Conservation (phyloP, 805 yeast genomes). For the Sugiyamaella qingdaonensis region DNA sequence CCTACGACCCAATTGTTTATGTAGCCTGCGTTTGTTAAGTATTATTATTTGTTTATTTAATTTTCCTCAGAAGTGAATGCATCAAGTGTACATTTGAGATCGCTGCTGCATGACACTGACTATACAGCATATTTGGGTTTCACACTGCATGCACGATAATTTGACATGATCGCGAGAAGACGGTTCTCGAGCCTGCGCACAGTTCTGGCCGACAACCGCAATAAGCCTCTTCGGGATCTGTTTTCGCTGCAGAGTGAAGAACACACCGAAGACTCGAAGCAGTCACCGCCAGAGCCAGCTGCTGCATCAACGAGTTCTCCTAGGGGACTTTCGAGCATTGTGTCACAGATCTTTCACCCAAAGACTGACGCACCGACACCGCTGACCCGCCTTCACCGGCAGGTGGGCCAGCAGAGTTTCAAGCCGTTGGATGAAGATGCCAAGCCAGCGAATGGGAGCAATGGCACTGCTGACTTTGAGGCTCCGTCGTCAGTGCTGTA, state of each 20-base stretch:
- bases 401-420: not conserved
- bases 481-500: constrained; percentile 22
- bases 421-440: not conserved
- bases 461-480: not conserved
- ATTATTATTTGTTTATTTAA: too few relatives aligned
- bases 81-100: too few relatives aligned
- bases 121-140: not conserved
- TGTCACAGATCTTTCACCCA: constrained; percentile 5
- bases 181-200: not conserved
- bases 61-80: too few relatives aligned
- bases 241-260: not conserved
- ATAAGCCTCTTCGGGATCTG: not conserved
- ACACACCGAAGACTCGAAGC: too few relatives aligned
- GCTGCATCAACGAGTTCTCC: too few relatives aligned
- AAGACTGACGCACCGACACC: constrained; percentile 1
- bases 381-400: not conserved
- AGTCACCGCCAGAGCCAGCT: too few relatives aligned
- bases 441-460: not conserved
- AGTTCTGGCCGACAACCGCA: not conserved
- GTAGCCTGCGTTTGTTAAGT: too few relatives aligned
- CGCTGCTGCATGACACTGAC: too few relatives aligned
- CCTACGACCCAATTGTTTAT: too few relatives aligned
- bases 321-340: not conserved
- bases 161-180: not conserved
- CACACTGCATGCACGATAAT: not conserved